Evolutionary conservation across 805 yeast species (phyloP).

Genomic region (Teunomyces atbi): DNA sequence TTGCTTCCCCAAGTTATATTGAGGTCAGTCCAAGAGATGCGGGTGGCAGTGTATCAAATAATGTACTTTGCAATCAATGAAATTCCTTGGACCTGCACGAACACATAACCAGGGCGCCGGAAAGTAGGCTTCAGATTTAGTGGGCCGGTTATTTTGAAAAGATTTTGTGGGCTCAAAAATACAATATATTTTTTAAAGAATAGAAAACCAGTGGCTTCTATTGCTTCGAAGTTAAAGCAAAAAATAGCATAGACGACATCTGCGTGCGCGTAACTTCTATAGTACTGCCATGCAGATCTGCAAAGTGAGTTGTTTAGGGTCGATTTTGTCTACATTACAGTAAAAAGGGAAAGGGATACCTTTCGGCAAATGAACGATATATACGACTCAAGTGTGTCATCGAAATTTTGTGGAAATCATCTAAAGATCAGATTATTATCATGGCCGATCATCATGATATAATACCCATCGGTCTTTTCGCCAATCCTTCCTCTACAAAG

Average conservation of each 20-base stretch:
- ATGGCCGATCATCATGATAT: too few species aligned
- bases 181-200: background rate
- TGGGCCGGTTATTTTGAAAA: background rate
- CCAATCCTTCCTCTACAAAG: background rate
- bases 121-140: constrained; percentile 1
- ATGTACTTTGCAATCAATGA: background rate
- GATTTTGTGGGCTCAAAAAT: background rate
- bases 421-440: too few species aligned
- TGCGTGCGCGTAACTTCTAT: background rate
- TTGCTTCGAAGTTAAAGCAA: background rate
- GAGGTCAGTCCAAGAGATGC: too few species aligned
- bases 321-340: too few species aligned
- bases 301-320: background rate
- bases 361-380: too few species aligned
- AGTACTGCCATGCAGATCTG: background rate
- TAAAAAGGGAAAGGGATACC: too few species aligned
- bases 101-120: constrained; percentile 1
- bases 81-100: constrained; percentile 1
- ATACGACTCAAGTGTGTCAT: too few species aligned
- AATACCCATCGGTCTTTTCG: background rate
- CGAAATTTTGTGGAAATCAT: too few species aligned
- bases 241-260: background rate
- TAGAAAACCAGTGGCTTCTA: background rate
- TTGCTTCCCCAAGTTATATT: background rate
- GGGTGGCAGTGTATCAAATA: background rate